These are phyloP conservation scores for Yarrowia sp. DNA, from an alignment of 805 yeast genomes.

Conservation along the genomic window DNA sequence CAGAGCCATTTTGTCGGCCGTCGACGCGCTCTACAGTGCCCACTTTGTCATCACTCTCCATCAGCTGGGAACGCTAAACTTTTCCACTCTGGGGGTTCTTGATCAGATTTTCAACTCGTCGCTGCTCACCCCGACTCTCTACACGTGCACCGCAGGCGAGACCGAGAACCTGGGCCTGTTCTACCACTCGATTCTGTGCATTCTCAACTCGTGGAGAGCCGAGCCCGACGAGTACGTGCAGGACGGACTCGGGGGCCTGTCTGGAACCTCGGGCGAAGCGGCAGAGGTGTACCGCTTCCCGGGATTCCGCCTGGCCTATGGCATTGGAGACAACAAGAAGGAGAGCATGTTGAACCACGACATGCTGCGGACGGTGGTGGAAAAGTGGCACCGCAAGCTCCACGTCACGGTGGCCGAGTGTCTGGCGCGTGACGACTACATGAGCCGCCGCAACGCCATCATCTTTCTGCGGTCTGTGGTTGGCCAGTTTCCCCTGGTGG, in stretches of 20 bases:
- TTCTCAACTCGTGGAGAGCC: conserved; percentile 57
- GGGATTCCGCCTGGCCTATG: conserved; percentile 44
- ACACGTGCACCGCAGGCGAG: conserved; percentile 74
- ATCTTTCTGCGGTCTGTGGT: conserved; percentile 73
- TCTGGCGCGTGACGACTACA: conserved; percentile 64
- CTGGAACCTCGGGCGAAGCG: conserved; percentile 20
- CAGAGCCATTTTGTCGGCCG: conserved; percentile 75
- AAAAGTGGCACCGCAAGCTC: conserved; percentile 62
- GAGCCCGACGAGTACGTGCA: conserved; percentile 48
- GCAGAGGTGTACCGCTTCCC: conserved; percentile 43
- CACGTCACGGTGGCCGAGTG: conserved; percentile 55
- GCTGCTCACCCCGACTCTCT: conserved; percentile 64
- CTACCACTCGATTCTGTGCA: conserved; percentile 60
- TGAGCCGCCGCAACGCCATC: conserved; percentile 80
- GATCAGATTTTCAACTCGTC: conserved; percentile 58
- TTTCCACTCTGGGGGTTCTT: conserved; percentile 53
- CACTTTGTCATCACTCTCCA: conserved; percentile 65
- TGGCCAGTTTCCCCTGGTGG: conserved; percentile 69
- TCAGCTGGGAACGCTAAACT: conserved; percentile 52
- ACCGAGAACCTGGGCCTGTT: conserved; percentile 85
- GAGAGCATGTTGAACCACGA: conserved; percentile 48
- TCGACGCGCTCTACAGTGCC: conserved; percentile 77
- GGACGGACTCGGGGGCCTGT: conserved; percentile 45
- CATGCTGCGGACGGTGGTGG: conserved; percentile 54
- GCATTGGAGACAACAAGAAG: conserved; percentile 40